These are phyloP conservation scores for Sporisorium sorghi DNA, from an alignment of 1,284 basidiomycete genomes.

Conservation along the genomic window DNA sequence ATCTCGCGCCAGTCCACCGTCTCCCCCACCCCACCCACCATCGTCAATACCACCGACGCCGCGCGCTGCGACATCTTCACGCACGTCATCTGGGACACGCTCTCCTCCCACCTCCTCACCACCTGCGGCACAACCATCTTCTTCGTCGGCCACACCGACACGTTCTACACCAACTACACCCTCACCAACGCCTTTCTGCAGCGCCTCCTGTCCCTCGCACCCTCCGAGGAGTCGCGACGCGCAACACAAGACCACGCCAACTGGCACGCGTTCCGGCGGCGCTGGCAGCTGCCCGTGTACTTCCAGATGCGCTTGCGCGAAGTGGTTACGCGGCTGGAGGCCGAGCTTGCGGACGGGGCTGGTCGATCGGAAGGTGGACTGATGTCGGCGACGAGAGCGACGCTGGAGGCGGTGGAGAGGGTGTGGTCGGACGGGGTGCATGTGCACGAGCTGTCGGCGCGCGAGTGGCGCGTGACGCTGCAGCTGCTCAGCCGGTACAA, in stretches of 20 bases:
- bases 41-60: background rate
- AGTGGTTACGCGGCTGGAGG: conserved; percentile 73
- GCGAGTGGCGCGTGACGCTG: conserved; percentile 65
- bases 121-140: conserved; percentile 82
- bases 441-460: conserved; percentile 50
- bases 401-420: conserved; percentile 38
- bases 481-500: conserved; percentile 64
- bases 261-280: conserved; percentile 79
- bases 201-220: conserved; percentile 84
- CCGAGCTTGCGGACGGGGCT: conserved; percentile 10
- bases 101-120: conserved; percentile 81
- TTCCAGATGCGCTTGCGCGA: conserved; percentile 99
- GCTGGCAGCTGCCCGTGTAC: conserved; percentile 96
- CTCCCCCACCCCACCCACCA: background rate
- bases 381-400: conserved; percentile 35
- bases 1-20: conserved; percentile 6
- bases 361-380: conserved; percentile 8
- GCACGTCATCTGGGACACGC: conserved; percentile 87
- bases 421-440: conserved; percentile 58
- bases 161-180: conserved; percentile 84
- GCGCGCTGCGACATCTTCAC: conserved; percentile 56
- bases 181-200: conserved; percentile 85
- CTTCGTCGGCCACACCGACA: conserved; percentile 86
- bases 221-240: conserved; percentile 72
- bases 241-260: conserved; percentile 75